Base-by-base conservation (phyloP, 208 protist species). In the Leishmania tarentolae region DNA sequence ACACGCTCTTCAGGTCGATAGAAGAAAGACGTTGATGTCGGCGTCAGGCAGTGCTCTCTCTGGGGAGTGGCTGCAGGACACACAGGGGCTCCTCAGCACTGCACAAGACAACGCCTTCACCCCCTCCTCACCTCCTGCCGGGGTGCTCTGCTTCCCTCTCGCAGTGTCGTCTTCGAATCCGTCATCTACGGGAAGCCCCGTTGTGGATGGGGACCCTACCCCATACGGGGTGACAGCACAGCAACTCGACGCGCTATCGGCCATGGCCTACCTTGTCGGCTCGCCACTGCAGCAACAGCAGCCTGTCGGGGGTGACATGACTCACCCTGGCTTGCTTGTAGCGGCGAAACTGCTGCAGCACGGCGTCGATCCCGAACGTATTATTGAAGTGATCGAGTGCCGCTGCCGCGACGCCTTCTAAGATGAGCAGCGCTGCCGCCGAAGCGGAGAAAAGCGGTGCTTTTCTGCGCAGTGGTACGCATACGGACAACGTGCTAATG, bases 281-380 rank as follows among this genome's bases (percentile, higher is more conserved):
- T 94, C 90, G 7, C 93, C 93, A 21, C 83, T 96, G 21, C 92
- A 93, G 71, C 84, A 88, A 4, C 75, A 83, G 47, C 88, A 94
- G 76, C 86, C 89, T 19, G 72, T 81, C 0, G 75, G 80, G 7
- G 63, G 68, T 31, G 84, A 81, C 31, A 66, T 81, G 63, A 81
- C 83, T 3, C 81, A 83, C 21, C 78, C 69, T 15, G 75, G 78
- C 37, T 47, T 86, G 79, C 37, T 75, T 37, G 75, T 88, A 56
- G 87, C 80, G 37, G 77, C 65, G 19, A 90, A 89, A 78, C 79
- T 96, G 35, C 84, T 96, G 8, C 81, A 86, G n/a, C 83, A 88
- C 21, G 91, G 90, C 44, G 86, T 96, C 0, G 85, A 94, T 61
- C 82, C 86, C 4, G 91, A 96, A 50, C 86, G 92, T 11, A 75